Conservation (phyloP, 306 rosid genomes). For the Lablab purpureus region DNA sequence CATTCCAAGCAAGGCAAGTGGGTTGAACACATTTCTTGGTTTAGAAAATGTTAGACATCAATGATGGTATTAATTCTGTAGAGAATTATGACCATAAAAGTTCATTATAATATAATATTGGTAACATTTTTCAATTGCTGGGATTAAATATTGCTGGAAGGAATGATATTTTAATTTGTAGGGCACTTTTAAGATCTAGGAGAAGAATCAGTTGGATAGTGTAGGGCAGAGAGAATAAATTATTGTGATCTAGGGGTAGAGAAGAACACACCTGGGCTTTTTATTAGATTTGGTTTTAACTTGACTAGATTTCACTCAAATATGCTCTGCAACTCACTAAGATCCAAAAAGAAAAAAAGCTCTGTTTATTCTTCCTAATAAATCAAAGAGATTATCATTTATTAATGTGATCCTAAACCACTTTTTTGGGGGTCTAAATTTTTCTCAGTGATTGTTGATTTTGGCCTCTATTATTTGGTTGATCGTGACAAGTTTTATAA, state of each 20-base stretch:
- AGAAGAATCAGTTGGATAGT: constrained; percentile 66
- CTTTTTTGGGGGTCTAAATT: constrained; percentile 15
- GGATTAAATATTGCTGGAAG: constrained; percentile 8
- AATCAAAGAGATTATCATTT: background rate
- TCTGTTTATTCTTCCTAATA: constrained; percentile 21
- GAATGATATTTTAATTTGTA: constrained; percentile 47
- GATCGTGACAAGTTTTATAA: constrained; percentile 30
- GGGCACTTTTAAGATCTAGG: constrained; percentile 68
- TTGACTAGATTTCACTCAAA: constrained; percentile 33
- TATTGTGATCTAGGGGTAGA: constrained; percentile 39
- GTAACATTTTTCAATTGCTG: constrained; percentile 7
- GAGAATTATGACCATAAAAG: constrained; percentile 37
- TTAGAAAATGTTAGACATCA: constrained; percentile 50
- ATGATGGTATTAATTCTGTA: constrained; percentile 40
- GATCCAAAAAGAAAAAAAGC: constrained; percentile 50
- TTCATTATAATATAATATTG: constrained; percentile 36
- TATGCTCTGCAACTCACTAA: constrained; percentile 54
- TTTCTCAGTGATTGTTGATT: background rate
- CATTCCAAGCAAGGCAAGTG: constrained; percentile 56
- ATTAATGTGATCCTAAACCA: constrained; percentile 21
- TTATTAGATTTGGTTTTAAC: constrained; percentile 37
- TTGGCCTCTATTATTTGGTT: constrained; percentile 23
- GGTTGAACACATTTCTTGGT: constrained; percentile 51
- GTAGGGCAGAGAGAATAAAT: constrained; percentile 66
- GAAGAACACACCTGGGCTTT: constrained; percentile 54